Conservation (phyloP, 2,329 filamentous ascomycete species). For the Pseudocercospora vitis region DNA sequence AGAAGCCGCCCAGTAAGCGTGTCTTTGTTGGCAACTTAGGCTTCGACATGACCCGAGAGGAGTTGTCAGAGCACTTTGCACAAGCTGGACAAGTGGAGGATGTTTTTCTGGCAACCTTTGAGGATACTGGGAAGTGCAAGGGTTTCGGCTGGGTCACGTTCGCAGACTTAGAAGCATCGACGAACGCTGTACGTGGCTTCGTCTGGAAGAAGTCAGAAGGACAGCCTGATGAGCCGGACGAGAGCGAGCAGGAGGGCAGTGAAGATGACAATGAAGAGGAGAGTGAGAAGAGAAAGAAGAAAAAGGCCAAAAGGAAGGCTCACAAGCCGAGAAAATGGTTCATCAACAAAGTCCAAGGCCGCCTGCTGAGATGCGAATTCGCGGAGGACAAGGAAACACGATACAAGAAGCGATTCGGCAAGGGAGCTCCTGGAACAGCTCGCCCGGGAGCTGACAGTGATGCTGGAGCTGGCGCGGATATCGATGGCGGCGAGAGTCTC, state of each 20-base stretch:
- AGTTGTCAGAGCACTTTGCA: slow-evolving; percentile 75
- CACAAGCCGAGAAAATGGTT: slow-evolving; percentile 65
- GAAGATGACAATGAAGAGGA: slow-evolving; percentile 37
- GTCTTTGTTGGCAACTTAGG: slow-evolving; percentile 72
- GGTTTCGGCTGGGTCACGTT: slow-evolving; percentile 96
- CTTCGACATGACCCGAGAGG: slow-evolving; percentile 66
- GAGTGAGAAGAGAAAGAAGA: slow-evolving; percentile 38
- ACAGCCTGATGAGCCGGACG: slow-evolving; percentile 40
- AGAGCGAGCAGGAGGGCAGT: slow-evolving; percentile 11
- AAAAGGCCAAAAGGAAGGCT: slow-evolving; percentile 43
- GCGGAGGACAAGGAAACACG: slow-evolving; percentile 85
- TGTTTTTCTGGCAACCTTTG: slow-evolving; percentile 89
- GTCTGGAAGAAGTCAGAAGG: slow-evolving; percentile 64
- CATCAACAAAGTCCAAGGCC: slow-evolving; percentile 79
- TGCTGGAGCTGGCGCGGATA: slow-evolving; percentile 18
- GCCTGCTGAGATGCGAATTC: slow-evolving; percentile 83
- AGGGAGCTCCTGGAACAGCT: slow-evolving; percentile 44
- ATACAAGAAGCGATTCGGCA: slow-evolving; percentile 93
- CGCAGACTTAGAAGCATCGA: slow-evolving; percentile 71
- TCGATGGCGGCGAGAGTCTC: slow-evolving; percentile 20
- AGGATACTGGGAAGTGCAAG: slow-evolving; percentile 97
- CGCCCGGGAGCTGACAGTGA: slow-evolving; percentile 28
- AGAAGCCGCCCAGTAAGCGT: slow-evolving; percentile 69
- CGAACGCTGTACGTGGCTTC: slow-evolving; percentile 77
- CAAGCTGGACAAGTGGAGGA: slow-evolving; percentile 81